phyloP scores from a whole-genome alignment of 2,329 filamentous ascomycete species.

The Ascochyta clinopodiicola region DNA sequence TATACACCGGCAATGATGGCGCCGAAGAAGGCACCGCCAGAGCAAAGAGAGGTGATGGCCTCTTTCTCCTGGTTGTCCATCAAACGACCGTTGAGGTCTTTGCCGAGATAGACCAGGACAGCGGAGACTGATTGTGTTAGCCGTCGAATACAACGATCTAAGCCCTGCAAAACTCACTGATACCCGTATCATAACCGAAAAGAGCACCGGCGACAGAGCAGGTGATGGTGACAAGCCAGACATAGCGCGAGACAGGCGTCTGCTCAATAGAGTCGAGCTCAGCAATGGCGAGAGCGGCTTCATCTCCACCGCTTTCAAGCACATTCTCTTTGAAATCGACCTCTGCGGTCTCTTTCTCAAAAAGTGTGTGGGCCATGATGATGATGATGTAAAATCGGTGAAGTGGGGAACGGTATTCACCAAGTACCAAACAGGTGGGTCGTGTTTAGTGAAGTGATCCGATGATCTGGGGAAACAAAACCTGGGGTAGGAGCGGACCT shows the following conservation, averaged over 20 bases:
- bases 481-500: neutral
- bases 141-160: too few species aligned
- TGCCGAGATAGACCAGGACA: conserved; percentile 51
- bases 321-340: conserved; percentile 3
- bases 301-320: neutral
- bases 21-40: conserved; percentile 56
- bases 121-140: conserved; percentile 54
- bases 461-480: conserved; percentile 9
- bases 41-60: conserved; percentile 60
- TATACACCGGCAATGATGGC: conserved; percentile 39
- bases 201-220: conserved; percentile 39
- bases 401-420: neutral
- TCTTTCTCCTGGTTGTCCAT: conserved; percentile 56
- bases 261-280: conserved; percentile 14
- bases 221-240: conserved; percentile 10
- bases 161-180: neutral
- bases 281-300: conserved; percentile 5
- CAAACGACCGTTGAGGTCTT: conserved; percentile 48
- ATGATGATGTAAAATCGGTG: neutral
- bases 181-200: conserved; percentile 49
- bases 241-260: conserved; percentile 7
- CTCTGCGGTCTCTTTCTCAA: conserved; percentile 1
- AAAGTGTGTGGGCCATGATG: neutral
- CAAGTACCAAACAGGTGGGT: neutral
- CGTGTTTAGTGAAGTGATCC: neutral